phyloP scores from a whole-genome alignment of 2,329 filamentous ascomycete genomes.

The Erysiphe pulchra region DNA sequence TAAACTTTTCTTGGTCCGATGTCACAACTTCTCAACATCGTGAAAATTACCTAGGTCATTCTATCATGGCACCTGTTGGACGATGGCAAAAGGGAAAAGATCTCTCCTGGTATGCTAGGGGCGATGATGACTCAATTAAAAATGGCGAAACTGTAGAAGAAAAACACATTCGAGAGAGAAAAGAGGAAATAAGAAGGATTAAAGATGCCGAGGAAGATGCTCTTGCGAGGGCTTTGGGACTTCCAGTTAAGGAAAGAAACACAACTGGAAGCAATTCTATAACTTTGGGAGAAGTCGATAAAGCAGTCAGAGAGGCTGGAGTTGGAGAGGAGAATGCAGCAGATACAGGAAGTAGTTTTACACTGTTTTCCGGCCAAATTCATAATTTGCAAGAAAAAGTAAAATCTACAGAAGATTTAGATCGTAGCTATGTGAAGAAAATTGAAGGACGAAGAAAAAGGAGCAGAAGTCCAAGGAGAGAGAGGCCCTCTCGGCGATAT shows the following conservation, averaged over 20 bases:
- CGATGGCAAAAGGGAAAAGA: conserved; percentile 42
- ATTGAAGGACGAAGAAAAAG: conserved; percentile 5
- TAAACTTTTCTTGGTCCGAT: conserved; percentile 92
- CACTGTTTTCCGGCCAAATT: conserved; percentile 11
- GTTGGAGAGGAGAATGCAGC: conserved; percentile 15
- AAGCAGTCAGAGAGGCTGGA: conserved; percentile 22
- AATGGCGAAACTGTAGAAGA: conserved; percentile 33
- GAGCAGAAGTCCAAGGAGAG: conserved; percentile 10
- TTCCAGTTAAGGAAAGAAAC: conserved; percentile 37
- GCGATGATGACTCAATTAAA: conserved; percentile 19
- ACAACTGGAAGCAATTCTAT: conserved; percentile 41
- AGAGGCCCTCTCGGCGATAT: conserved; percentile 11
- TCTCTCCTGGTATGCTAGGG: conserved; percentile 40
- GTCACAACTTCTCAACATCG: conserved; percentile 73
- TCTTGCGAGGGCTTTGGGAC: conserved; percentile 54
- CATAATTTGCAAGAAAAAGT: conserved; percentile 3
- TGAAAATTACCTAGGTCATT: conserved; percentile 60
- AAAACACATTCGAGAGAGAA: conserved; percentile 31
- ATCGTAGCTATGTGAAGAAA: conserved; percentile 3
- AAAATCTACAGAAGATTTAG: background rate
- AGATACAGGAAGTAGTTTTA: conserved; percentile 11
- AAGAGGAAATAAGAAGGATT: conserved; percentile 54
- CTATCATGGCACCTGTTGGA: conserved; percentile 47
- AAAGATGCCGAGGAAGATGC: conserved; percentile 90
- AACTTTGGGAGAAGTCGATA: conserved; percentile 32